A percentile compares a stretch with the other conserved stretches of the same genome.
These are phyloP conservation scores for Cicer judaicum DNA, from an alignment of 306 rosid genomes.

Conservation along the genomic window DNA sequence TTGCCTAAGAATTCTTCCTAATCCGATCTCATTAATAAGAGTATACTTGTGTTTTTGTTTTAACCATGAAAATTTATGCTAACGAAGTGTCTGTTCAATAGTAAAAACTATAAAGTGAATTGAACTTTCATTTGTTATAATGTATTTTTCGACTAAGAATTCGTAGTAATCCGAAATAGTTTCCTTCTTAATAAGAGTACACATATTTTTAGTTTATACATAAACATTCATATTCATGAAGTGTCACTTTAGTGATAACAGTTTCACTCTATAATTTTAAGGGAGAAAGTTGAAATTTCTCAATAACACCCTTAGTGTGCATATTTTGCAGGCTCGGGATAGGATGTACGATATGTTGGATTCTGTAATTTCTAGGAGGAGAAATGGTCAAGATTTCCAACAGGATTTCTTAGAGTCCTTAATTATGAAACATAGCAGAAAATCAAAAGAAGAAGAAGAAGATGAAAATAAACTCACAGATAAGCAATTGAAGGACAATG, in stretches of 20 bases:
- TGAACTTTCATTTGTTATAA: too few species aligned
- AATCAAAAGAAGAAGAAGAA: slow-evolving; percentile 42
- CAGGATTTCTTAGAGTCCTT: slow-evolving; percentile 82
- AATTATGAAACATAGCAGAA: slow-evolving; percentile 69
- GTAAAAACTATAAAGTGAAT: too few species aligned
- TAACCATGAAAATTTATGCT: too few species aligned
- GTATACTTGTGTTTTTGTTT: too few species aligned
- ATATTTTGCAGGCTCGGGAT: slow-evolving; percentile 68
- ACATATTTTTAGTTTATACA: not conserved
- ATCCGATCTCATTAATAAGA: too few species aligned
- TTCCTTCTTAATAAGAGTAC: not conserved
- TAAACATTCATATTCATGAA: too few species aligned
- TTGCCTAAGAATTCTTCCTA: too few species aligned
- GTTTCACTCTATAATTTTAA: too few species aligned
- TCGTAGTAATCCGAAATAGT: not conserved
- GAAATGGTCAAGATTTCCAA: slow-evolving; percentile 67
- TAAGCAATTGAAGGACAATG: slow-evolving; percentile 79
- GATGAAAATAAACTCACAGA: slow-evolving; percentile 77
- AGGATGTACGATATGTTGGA: slow-evolving; percentile 84
- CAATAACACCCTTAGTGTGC: not conserved
- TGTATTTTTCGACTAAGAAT: not conserved
- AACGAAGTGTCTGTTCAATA: too few species aligned
- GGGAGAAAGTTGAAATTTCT: too few species aligned
- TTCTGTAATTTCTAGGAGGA: slow-evolving; percentile 58
- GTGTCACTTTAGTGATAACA: too few species aligned